Base-by-base conservation (phyloP, 2,329 filamentous ascomycete genomes). In the Stemphylium lycopersici region DNA sequence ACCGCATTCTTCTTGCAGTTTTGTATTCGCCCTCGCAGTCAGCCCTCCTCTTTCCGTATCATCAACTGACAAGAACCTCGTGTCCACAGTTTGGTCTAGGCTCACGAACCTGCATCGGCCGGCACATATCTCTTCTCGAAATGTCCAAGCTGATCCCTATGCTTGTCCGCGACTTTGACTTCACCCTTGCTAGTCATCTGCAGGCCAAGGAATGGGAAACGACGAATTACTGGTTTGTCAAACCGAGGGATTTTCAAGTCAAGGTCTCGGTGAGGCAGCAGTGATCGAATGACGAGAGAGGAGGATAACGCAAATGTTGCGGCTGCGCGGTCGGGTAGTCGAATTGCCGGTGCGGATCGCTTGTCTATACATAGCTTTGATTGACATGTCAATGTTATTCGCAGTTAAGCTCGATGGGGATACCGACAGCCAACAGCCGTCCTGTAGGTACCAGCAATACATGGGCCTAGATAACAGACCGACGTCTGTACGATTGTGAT, bases 31-130 rank as follows among this genome's bases (percentile, higher is more conserved):
- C 36, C 20, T 36, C 10, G 32, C 44, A 22, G 45, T 34, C 36
- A 48, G 45, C 26, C 49, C 15, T 18, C 11, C 11, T 15, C 29
- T 24, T 24, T 10, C 11, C 6, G 22, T 33, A 10, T 8, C 16
- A 29, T 20, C n/a, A 22, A 32, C 46, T 54, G 24, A 54, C 51
- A 15, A 10, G 15, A 20, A 43, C 11, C 12, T 24, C 33, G 20
- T 33, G 29, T 34, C 41, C 44, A 55, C 36, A 57, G 55, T 58
- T 58, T 47, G 61, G 61, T 29, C 47, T 52, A 26, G 64, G 64
- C n/a, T 58, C 62, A 2, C 40, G 64, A 22, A 63, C 55, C 3
- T 65, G 64, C 34, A 60, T 67, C 11, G 62, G 62, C 3, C 53
- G 57, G 8, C 59, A 65, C 24, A 59, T 67, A 3, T 53, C 59